Base-by-base conservation (phyloP, 2,329 filamentous ascomycete genomes). In the Fusarium caatingaense region DNA sequence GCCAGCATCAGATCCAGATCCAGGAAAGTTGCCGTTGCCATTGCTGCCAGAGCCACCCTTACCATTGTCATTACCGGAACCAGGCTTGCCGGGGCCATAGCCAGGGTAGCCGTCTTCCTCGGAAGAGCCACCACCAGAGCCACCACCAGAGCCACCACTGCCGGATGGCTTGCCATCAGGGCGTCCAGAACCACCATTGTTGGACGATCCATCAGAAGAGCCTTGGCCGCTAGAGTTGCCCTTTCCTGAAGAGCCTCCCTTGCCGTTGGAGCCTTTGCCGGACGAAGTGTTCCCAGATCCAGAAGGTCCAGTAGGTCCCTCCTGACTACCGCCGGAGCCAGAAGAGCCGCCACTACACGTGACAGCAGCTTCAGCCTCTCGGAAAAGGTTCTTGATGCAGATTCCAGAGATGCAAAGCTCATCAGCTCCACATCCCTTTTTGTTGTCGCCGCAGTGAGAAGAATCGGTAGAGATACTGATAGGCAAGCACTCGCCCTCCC, bases 341-440 rank as follows among this genome's bases (percentile, higher is more conserved):
- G 25, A 34, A 18, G 48, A 40, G 16, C 44, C 32, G 8, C 21
- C 23, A 9, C 28, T 49, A 8, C 68, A 70, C 3, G 25, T 11
- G 1, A 15, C 8, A 1, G 18, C 15, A 47, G 20, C 13, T 21
- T 12, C 32, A 10, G 8, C 56, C 44, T 53, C 13, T 3, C 23
- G 34, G 1, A 53, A 55, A n/a, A 71, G 30, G 21, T 56, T 53
- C 18, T 46, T 25, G 11, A 58, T 23, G 11, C 68, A 71, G 9
- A 59, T 16, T 5, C 68, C 68, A 6, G 64, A 71, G 15, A 71
- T 32, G 9, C 68, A 71, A 21, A 71, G 41, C 28, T 71, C 50
- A 10, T 57, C 48, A 5, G 16, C 34, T 6, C 47, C 42, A 10
- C 68, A 71, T 27, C 55, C 48, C 16, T 65, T 51, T 2, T 25